Evolutionary conservation across 1,284 basidiomycete species (phyloP), one percentile per base, ranked within the genome.

Genomic region (Phlebopus sp.): DNA sequence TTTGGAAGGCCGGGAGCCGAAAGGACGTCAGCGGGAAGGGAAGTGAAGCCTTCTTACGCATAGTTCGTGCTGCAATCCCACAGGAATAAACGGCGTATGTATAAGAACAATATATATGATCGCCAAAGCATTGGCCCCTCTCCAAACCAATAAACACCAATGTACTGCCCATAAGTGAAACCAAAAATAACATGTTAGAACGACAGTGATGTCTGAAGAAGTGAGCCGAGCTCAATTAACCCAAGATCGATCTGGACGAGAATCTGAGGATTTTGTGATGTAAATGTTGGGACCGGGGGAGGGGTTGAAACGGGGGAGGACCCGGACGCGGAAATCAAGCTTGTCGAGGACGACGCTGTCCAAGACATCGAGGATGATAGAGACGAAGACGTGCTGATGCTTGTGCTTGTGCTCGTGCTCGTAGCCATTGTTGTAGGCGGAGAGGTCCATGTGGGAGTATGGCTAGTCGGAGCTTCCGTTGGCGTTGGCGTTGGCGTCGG

Each of bases 11-110:
- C 1, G 58, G 60, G 27, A 54, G 48, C 40, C 57, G 50, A 43
- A 60, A 49, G 21, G 51, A 51, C 13, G 17, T 29, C 0, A 52
- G 43, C 7, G 51, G 47, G 21, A 53, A 51, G 8, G 59, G 57
- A 29, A 55, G 42, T 11, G 49, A 21, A 13, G 29, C 37, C 23
- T 64, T 64, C 51, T 49, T 68, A 42, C 54, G 37, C 35, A 54
- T 64, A 44, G 66, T 68, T 43, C 64, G 49, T 35, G 50, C 50
- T 3, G 66, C 62, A 21, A 47, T 64, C 46, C 32, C 47, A 3
- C 39, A 44, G 18, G 51, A 66, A 45, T 58, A 48, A 51, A 42
- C 41, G 39, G 21, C 43, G n/a, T n/a, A 4, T 47, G 36, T 19
- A 37, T 35, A 5, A 35, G 14, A 17, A 9, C 27, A 29, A 14